Evolutionary conservation across 257 asterid species (phyloP), one percentile per base, ranked within the genome.

Genomic region (Avicennia marina): DNA sequence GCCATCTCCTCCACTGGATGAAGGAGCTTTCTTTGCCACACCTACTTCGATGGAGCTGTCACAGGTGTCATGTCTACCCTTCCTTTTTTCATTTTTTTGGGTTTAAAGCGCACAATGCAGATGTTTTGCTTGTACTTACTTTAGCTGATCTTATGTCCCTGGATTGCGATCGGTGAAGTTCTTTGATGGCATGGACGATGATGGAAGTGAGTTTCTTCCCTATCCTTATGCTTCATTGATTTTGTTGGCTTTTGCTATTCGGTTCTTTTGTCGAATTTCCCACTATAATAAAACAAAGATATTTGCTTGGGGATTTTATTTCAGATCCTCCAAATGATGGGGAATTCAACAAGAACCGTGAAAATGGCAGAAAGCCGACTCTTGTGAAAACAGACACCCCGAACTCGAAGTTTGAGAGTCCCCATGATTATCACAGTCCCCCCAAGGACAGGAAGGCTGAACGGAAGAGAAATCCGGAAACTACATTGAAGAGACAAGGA

Each of bases 1-100:
- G 8, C 98, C 98, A 40, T 90, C 96, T 70, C 98, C 98, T 11
- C 98, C 98, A 15, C 71, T 90, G n/a, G 98, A 90, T 44, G 96
- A 81, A 66, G 95, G 89, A 49, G 89, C 80, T 46, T 85, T 88
- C 73, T 77, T 88, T 65, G 57, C 90, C 48, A 54, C 86, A 58
- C 84, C 84, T 46, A 58, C 78, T 63, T 70, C 88, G 34, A 78
- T 88, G 80, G 96, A 88, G 75, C 71, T 85, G 24, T 76, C 94
- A 25, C 82, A 85, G 89, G 98, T 88, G 62, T 60, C 52, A 41
- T 46, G 40, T 64, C 33, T 25, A 16, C 12, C 56, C 36, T 13
- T 12, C 29, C 36, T 13, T 12, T 17, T 26, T 10, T 40, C 4
- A 27, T 17, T 31, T 29, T 29, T 24, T 53, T 22, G n/a, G n/a